Percentiles rank a stretch among this genome's conserved stretches.
These are phyloP conservation scores for Chaetomiaceae sp. DNA, from an alignment of 2,329 filamentous ascomycete genomes.

Conservation along the genomic window DNA sequence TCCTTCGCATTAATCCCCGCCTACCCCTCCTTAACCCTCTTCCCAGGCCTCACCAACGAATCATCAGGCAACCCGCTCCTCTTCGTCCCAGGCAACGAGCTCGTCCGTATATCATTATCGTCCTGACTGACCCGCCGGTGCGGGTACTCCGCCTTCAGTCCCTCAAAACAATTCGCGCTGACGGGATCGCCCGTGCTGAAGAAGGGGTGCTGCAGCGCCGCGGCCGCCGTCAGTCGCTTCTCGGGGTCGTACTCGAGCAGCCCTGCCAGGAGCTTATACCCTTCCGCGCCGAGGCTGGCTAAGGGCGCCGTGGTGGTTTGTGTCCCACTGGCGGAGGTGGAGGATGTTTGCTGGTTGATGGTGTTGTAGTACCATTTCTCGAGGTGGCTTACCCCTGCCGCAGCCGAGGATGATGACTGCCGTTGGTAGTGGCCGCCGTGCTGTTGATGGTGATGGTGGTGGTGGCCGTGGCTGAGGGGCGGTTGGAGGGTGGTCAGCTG, in stretches of 20 bases:
- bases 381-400: conserved; percentile 46
- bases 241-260: conserved; percentile 91
- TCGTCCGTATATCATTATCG: conserved; percentile 91
- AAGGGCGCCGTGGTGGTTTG: conserved; percentile 36
- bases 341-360: conserved; percentile 55
- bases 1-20: too few species aligned
- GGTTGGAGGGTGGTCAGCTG: conserved; percentile 59
- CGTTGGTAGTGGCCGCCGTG: conserved; percentile 46
- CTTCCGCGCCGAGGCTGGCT: conserved; percentile 66
- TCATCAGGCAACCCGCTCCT: conserved; percentile 83
- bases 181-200: conserved; percentile 73
- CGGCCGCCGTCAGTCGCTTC: conserved; percentile 79
- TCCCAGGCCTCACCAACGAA: conserved; percentile 56
- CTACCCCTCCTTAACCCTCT: conserved; percentile 55
- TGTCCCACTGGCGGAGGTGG: conserved; percentile 43
- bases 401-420: conserved; percentile 20
- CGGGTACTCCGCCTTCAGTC: conserved; percentile 82
- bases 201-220: conserved; percentile 87
- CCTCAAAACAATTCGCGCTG: conserved; percentile 84
- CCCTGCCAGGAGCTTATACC: conserved; percentile 74
- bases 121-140: conserved; percentile 87
- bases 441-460: conserved; percentile 40
- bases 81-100: conserved; percentile 86
- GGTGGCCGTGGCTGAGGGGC: conserved; percentile 41
- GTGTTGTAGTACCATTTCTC: conserved; percentile 78